Conservation (phyloP, 1,139 yeast species). For the Suhomyces yuchorum region DNA sequence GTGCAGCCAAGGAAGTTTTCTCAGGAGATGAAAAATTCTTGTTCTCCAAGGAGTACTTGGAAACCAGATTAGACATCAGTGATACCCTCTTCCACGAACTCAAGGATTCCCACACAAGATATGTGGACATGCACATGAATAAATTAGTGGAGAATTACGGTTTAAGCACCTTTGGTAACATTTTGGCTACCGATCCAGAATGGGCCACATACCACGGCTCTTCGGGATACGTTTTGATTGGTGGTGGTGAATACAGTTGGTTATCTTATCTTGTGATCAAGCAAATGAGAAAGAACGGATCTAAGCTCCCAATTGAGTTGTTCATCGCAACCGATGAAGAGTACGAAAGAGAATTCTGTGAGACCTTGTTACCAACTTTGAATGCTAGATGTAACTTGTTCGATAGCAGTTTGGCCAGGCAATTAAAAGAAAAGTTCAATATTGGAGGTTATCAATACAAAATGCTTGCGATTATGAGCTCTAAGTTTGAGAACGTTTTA, state of each 20-base stretch:
- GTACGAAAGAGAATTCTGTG: conserved; percentile 54
- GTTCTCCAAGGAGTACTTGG: conserved; percentile 42
- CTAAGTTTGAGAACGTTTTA: conserved; percentile 59
- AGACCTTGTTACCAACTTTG: conserved; percentile 47
- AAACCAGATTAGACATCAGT: conserved; percentile 41
- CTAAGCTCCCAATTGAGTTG: conserved; percentile 45
- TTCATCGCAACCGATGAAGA: conserved; percentile 56
- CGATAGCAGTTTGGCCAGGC: conserved; percentile 31
- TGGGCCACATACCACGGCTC: conserved; percentile 42
- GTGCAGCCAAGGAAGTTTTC: conserved; percentile 36
- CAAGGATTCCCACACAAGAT: conserved; percentile 35
- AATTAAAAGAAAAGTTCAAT: conserved; percentile 31
- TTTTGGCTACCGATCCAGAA: conserved; percentile 35
- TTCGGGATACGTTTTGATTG: conserved; percentile 45
- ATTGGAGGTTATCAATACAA: conserved; percentile 65
- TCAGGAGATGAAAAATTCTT: conserved; percentile 28
- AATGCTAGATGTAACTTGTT: conserved; percentile 59
- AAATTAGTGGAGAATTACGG: conserved; percentile 32
- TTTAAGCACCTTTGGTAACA: conserved; percentile 42
- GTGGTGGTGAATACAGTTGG: conserved; percentile 51
- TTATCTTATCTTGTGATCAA: conserved; percentile 45
- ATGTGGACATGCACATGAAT: conserved; percentile 34
- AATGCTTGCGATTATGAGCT: conserved; percentile 59
- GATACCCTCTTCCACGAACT: conserved; percentile 33
- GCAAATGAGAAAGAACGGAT: conserved; percentile 44